Conservation (phyloP, 176 grass and related monocot species). For the Hsuehochloa calcarea region DNA sequence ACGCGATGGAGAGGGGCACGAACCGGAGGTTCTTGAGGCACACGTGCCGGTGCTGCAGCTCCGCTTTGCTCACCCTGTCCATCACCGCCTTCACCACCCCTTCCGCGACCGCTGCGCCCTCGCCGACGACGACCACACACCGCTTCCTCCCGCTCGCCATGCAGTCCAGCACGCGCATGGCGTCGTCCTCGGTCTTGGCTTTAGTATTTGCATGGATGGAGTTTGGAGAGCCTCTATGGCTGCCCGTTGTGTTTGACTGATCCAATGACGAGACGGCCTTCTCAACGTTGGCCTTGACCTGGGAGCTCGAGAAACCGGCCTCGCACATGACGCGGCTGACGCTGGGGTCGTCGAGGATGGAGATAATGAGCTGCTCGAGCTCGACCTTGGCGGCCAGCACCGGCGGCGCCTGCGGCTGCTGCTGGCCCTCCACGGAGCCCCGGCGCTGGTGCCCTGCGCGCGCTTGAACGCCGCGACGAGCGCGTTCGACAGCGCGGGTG, state of each 20-base stretch:
- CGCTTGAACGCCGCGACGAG: conserved; percentile 94
- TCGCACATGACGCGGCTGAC: conserved; percentile 96
- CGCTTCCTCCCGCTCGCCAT: conserved; percentile 45
- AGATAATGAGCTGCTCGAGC: conserved; percentile 82
- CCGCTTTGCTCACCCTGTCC: conserved; percentile 65
- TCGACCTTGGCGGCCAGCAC: conserved; percentile 61
- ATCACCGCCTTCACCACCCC: conserved; percentile 60
- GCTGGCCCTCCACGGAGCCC: conserved; percentile 44
- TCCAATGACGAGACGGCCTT: conserved; percentile 35
- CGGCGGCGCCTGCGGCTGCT: conserved; percentile 22
- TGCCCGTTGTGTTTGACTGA: neutral
- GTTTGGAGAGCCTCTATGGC: neutral
- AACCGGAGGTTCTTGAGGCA: conserved; percentile 66
- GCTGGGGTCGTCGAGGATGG: conserved; percentile 96
- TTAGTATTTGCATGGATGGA: neutral
- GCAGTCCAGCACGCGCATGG: conserved; percentile 57
- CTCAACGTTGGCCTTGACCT: conserved; percentile 82
- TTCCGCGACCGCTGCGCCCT: conserved; percentile 32
- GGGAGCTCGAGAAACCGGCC: conserved; percentile 81
- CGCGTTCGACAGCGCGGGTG: conserved; percentile 85
- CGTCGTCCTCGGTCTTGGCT: conserved; percentile 25
- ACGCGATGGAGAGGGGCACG: conserved; percentile 51
- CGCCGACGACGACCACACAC: conserved; percentile 56
- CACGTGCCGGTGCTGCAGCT: conserved; percentile 49
- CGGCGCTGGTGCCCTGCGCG: conserved; percentile 84